Percentiles rank a stretch among this genome's conserved stretches.
Evolutionary conservation across 495 filamentous ascomycete species (phyloP).

Genomic region (Staphylotrichum tortipilum): DNA sequence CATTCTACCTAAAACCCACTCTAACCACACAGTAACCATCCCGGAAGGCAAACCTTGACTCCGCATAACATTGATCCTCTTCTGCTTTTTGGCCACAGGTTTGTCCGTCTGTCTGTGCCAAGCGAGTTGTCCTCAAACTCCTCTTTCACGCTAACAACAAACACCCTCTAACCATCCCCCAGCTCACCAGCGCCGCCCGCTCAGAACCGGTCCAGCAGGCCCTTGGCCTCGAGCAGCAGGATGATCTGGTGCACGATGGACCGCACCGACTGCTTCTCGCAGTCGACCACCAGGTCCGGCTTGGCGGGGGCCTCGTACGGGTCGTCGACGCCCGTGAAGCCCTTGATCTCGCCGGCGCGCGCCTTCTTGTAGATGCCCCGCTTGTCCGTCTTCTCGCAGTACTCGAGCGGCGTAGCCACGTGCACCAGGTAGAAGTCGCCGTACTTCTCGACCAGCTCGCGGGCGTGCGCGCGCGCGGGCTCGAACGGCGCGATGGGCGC

Average conservation of each 20-base stretch:
- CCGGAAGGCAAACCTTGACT: too few relatives aligned
- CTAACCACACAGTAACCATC: too few relatives aligned
- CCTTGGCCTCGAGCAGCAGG: conserved; percentile 79
- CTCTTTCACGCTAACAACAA: too few relatives aligned
- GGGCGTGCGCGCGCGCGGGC: conserved; percentile 59
- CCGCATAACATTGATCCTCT: too few relatives aligned
- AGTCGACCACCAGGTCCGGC: conserved; percentile 75
- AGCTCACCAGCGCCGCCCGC: too few relatives aligned
- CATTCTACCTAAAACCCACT: too few relatives aligned
- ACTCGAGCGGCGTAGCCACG: conserved; percentile 84
- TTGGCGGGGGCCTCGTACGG: conserved; percentile 84
- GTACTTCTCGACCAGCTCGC: conserved; percentile 75
- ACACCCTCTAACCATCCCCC: neutral
- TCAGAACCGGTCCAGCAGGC: conserved; percentile 60
- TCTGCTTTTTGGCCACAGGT: too few relatives aligned
- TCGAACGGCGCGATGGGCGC: conserved; percentile 97
- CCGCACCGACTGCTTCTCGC: conserved; percentile 76
- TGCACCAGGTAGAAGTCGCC: conserved; percentile 92
- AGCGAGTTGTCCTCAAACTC: too few relatives aligned
- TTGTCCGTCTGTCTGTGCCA: too few relatives aligned
- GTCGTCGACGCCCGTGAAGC: conserved; percentile 97
- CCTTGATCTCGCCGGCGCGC: conserved; percentile 86
- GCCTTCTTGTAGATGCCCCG: conserved; percentile 81
- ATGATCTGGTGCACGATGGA: conserved; percentile 96
- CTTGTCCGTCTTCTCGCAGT: conserved; percentile 93